Percentiles rank a stretch among this genome's conserved stretches.
These are phyloP conservation scores for Wallacemonas sp. DNA, from an alignment of 208 protist species.

Conservation along the genomic window DNA sequence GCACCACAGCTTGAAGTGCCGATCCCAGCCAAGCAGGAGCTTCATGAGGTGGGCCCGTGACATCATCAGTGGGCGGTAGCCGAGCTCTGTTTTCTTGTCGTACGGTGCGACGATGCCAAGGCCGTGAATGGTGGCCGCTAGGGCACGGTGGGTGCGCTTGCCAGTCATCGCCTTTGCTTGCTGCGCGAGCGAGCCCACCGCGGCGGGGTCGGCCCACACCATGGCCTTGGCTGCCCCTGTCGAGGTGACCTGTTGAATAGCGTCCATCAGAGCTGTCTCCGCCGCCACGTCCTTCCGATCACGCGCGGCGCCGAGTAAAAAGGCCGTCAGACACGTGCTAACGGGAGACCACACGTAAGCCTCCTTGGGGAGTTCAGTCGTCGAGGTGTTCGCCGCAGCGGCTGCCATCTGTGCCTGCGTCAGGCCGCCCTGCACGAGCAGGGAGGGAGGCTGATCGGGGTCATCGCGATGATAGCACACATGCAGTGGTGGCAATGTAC, in stretches of 20 bases:
- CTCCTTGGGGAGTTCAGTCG: background rate
- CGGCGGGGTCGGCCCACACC: background rate
- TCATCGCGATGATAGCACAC: conserved; percentile 37
- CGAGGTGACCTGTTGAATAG: background rate
- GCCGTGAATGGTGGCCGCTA: conserved; percentile 17
- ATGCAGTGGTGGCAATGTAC: conserved; percentile 3
- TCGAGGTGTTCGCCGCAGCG: too few relatives aligned
- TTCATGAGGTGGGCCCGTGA: conserved; percentile 7
- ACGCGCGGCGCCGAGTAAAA: background rate
- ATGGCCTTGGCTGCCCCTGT: background rate
- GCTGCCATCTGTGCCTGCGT: too few relatives aligned
- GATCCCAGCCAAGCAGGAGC: conserved; percentile 21
- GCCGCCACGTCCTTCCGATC: background rate
- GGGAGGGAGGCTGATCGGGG: conserved; percentile 8
- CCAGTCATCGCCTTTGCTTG: background rate
- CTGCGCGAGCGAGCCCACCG: background rate
- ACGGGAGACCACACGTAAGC: background rate
- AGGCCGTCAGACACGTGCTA: background rate
- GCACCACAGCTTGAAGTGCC: conserved; percentile 3
- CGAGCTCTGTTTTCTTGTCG: conserved; percentile 29
- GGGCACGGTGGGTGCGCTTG: conserved; percentile 1
- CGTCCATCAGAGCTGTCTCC: background rate
- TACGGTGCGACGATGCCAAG: conserved; percentile 38
- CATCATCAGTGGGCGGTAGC: conserved; percentile 34
- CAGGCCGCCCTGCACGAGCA: conserved; percentile 13